Base-by-base conservation (phyloP, 2,329 filamentous ascomycete species). In the Neophaeococcomyces mojaviensis region DNA sequence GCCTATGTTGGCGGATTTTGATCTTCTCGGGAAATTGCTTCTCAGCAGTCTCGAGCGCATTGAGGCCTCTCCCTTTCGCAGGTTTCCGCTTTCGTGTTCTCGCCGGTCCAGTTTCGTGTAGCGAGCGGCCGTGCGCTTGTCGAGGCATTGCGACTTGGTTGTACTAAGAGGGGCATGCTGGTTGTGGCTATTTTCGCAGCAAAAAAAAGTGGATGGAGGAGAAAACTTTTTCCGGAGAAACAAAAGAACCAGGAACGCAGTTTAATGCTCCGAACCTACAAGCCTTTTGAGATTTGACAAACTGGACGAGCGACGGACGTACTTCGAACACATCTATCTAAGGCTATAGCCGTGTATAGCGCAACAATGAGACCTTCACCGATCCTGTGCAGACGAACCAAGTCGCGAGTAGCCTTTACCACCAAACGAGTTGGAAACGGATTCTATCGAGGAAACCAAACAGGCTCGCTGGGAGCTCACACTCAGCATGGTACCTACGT, bases 381-480 rank as follows among this genome's bases (percentile, higher is more conserved):
- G 16, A 42, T 47, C 30, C 50, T 54, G 18, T 51, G 40, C 37
- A 47, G 28, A 9, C 57, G 54, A 38, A 48, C 56, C 48, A 39
- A 39, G n/a, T 33, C 45, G 10, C 45, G 45, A 9, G 3, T 47
- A 4, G 50, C 50, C 35, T 78, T 98, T 61, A 96, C 87, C 10
- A 94, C 90, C 56, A 98, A 98, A 70, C 83, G 92, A 68, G 83
- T 90, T 64, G 86, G 84, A 65, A 87, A 88, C 63, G 90, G 89
- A 57, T 98, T 83, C 79, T 98, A 98, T 80, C 97, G 97, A 76
- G 92, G 92, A 63, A 96, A 85, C 59, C 77, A 89, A 38, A 84
- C 88, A 1, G 92, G 92, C 1, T 81, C 85, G 34, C 88, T 94
- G 81, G 92, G 92, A 65, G 69, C 73, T 12, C 87, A 94, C 69